These are phyloP conservation scores for Populus hybrid DNA, from an alignment of 441 rosid genomes.

Conservation along the genomic window DNA sequence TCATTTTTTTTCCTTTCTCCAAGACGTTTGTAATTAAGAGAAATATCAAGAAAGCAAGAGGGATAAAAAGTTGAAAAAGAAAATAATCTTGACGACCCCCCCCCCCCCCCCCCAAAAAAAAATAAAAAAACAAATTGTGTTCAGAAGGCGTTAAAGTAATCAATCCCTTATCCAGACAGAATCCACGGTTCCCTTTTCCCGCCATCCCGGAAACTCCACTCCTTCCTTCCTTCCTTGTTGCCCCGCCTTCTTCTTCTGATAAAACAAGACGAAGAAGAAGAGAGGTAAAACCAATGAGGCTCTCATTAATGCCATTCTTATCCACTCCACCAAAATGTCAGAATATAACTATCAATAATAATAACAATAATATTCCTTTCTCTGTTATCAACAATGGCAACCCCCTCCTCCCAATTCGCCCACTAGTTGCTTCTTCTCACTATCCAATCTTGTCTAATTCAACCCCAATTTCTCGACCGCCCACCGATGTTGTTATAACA, in stretches of 20 bases:
- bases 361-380: background rate
- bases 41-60: background rate
- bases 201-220: too few species aligned
- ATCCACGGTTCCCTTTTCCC: too few species aligned
- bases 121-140: too few species aligned
- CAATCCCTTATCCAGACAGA: too few species aligned
- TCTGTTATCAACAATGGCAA: background rate
- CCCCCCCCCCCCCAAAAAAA: too few species aligned
- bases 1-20: too few species aligned
- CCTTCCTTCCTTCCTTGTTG: background rate
- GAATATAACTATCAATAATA: background rate
- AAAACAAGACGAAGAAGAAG: background rate
- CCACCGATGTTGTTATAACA: background rate
- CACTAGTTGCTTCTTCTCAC: background rate
- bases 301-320: background rate
- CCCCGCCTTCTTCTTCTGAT: background rate
- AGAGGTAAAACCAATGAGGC: background rate
- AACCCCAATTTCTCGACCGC: conserved; percentile 1
- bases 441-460: conserved; percentile 8
- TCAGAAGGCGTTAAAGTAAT: too few species aligned
- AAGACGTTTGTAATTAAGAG: too few species aligned
- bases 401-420: background rate
- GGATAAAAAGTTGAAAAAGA: background rate
- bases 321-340: conserved; percentile 2
- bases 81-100: too few species aligned